These are phyloP conservation scores for Encephalitozoon cuniculi DNA, from an alignment of 371 early-diverging fungal genomes.

Conservation along the genomic window DNA sequence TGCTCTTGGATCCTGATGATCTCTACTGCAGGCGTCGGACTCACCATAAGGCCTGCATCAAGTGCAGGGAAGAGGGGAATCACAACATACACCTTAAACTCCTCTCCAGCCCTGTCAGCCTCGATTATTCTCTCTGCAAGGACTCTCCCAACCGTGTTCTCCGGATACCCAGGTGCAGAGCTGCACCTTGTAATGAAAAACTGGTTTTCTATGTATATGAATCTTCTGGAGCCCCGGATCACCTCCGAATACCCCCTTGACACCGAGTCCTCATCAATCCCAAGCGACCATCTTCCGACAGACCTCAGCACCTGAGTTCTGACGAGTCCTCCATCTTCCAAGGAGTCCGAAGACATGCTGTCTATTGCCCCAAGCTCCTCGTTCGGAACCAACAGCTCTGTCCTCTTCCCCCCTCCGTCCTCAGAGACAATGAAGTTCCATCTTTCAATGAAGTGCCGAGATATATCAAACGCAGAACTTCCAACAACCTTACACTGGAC, in stretches of 20 bases:
- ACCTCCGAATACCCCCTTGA: slow-evolving; percentile 70
- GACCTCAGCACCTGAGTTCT: slow-evolving; percentile 36
- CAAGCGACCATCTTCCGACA: slow-evolving; percentile 62
- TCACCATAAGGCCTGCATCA: slow-evolving; percentile 69
- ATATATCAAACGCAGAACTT: slow-evolving; percentile 70
- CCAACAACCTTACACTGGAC: slow-evolving; percentile 65
- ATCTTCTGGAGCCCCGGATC: slow-evolving; percentile 70
- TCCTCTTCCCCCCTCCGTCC: neutral
- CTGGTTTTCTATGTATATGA: slow-evolving; percentile 85
- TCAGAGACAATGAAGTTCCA: slow-evolving; percentile 59
- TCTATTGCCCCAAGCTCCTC: neutral
- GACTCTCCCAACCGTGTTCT: slow-evolving; percentile 67
- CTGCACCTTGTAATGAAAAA: slow-evolving; percentile 66
- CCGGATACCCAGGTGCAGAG: neutral
- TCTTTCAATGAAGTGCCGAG: slow-evolving; percentile 75
- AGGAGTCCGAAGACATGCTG: slow-evolving; percentile 59
- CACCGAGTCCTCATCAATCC: slow-evolving; percentile 67
- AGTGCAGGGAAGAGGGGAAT: slow-evolving; percentile 84
- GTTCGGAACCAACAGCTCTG: neutral
- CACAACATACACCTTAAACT: slow-evolving; percentile 73
- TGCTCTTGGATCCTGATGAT: slow-evolving; percentile 71
- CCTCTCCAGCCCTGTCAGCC: slow-evolving; percentile 66
- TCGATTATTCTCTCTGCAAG: slow-evolving; percentile 69
- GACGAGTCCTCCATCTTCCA: slow-evolving; percentile 65
- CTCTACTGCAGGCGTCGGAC: slow-evolving; percentile 54